Evolutionary conservation across 106 monocot species (phyloP), one percentile per base, ranked within the genome.

Genomic region (Dactylorhiza incarnata): DNA sequence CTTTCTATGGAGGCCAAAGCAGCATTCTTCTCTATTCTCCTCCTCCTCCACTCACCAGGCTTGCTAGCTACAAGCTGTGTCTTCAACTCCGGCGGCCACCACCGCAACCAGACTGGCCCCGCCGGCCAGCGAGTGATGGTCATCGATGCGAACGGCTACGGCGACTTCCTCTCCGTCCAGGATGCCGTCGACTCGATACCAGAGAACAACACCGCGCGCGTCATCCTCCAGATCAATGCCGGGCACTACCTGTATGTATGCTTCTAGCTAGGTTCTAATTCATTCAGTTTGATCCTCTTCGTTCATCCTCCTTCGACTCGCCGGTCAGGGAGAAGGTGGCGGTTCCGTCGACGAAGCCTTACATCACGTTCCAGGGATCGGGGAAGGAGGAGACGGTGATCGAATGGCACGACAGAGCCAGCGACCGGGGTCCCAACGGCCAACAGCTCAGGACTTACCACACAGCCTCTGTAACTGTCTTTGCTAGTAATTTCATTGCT

Each of bases 371-470:
- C 70, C 83, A 90, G 71, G 92, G 95, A 0, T 86, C 76, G 4
- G 93, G 95, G 47, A 82, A 81, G 48, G 82, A 84, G 13, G 74
- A 43, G 77, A 95, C 95, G 79, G 83, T 82, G 80, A 86, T 95
- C 49, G 85, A 95, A 73, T 95, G 95, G 95, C 95, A 93, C 80
- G 95, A 95, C 78, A 59, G 95, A 37, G 93, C 92, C 8, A 78
- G 85, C 62, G 93, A 95, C 81, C 79, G 78, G 6, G 95, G 92
- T 5, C 92, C 95, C 17, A 80, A 90, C 76, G 95, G 95, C 48
- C 95, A 90, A 74, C 95, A 86, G 80, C 88, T 95, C 9, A 80
- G 95, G 68, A 95, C 95, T 26, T 95, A 95, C 59, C 86, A 95
- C 49, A 90, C 93, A 15, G 95, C 95, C 7, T 95, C 95, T 75